Base-by-base conservation (phyloP, 129 eudicot species). In the Logfia minima region DNA sequence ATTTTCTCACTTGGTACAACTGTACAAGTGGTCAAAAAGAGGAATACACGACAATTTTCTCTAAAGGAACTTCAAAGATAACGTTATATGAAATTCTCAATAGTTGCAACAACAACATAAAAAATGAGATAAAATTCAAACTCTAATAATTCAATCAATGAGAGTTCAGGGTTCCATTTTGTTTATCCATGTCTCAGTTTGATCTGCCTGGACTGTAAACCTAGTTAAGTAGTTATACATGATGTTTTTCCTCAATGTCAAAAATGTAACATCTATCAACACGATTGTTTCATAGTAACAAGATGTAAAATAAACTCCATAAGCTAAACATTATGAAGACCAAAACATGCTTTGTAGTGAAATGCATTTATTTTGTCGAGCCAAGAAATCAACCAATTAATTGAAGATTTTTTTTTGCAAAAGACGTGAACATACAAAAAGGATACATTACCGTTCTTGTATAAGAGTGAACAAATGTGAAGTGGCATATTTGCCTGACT, bases 401-500 rank as follows among this genome's bases (percentile, higher is more conserved):
- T 35, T 26, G 29, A 26, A 26, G 29, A 26, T 0, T 26, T 26
- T 1, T 26, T 26, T 26, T 26, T 26, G 26, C 1, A 26, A 26
- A 26, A 61, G 17, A 19, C 51, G 0, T 19, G 5, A 41, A 43
- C 8, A 14, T 0, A 51, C 9, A 37, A 37, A 55, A 32, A 68
- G 10, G 23, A 60, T 43, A 35, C 8, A 17, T 58, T 43, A 80
- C 80, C 76, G 60, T 22, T 32, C 7, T 67, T 59, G 26, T 56
- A n/a, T 14, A 39, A 18, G 5, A 39, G 14, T 45, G 75, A 37
- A 63, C 32, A 3, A 80, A 58, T 16, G 65, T 51, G 8, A 68
- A 60, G 29, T 1, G 61, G 13, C 31, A 68, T 81, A 80, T 81
- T 75, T 81, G 84, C 84, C 84, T 75, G 84, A 60, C 84, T 81